Percentiles rank a stretch among this genome's conserved stretches.
Conservation (phyloP, 108 stramenopile genomes). For the Fragilaria crotonensis region DNA sequence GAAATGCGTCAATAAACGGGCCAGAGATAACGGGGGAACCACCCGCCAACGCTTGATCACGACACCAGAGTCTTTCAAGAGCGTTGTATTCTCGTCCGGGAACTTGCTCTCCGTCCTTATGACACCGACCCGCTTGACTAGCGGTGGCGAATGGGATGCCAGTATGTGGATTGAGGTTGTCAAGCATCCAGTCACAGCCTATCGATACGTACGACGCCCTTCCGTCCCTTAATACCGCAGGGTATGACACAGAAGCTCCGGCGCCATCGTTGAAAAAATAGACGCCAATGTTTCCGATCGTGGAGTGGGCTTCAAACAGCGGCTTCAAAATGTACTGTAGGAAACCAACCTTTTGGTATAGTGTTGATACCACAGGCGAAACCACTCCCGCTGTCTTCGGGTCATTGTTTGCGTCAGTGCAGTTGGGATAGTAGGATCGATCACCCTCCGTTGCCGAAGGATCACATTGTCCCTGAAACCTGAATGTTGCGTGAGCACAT, state of each 20-base stretch:
- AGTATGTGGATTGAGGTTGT: conserved; percentile 17
- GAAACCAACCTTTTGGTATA: conserved; percentile 25
- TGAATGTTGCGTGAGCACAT: conserved; percentile 21
- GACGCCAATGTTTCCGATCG: conserved; percentile 17
- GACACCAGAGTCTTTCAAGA: conserved; percentile 48
- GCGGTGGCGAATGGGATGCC: conserved; percentile 24
- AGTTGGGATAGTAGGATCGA: conserved; percentile 32
- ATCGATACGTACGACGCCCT: conserved; percentile 17
- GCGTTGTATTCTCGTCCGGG: conserved; percentile 39
- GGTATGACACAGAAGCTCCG: conserved; percentile 31
- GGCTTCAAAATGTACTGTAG: conserved; percentile 39
- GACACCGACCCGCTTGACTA: conserved; percentile 30
- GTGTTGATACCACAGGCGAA: conserved; percentile 18
- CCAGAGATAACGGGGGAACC: conserved; percentile 16
- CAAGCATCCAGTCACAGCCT: conserved; percentile 55
- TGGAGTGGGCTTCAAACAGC: conserved; percentile 35
- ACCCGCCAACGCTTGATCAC: conserved; percentile 36
- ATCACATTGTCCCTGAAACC: conserved; percentile 46
- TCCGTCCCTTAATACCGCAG: conserved; percentile 11
- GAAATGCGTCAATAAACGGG: conserved; percentile 25
- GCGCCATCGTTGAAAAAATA: conserved; percentile 48
- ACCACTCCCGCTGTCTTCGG: conserved; percentile 27
- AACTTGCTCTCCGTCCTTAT: conserved; percentile 23
- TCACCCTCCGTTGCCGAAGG: conserved; percentile 25
- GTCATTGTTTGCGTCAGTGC: conserved; percentile 42